These are phyloP conservation scores for Yarrowia keelungensis DNA, from an alignment of 805 yeast species.

Conservation along the genomic window DNA sequence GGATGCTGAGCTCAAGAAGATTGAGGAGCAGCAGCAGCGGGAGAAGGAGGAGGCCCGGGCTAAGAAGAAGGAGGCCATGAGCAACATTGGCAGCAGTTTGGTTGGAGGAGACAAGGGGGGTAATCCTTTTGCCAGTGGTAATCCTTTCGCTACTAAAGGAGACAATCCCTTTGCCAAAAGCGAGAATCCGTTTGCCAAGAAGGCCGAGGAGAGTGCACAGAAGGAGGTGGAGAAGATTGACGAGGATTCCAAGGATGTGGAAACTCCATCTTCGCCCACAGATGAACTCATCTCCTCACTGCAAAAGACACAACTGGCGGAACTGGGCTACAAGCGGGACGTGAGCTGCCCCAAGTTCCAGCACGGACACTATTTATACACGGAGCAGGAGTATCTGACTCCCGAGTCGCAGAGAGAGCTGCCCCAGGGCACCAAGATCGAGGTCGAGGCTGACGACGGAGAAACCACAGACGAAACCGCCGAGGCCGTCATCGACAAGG, in stretches of 20 bases:
- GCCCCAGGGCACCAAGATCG: constrained; percentile 29
- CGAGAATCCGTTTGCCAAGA: constrained; percentile 11
- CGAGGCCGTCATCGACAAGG: constrained; percentile 40
- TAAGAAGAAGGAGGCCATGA: constrained; percentile 28
- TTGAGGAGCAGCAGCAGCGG: constrained; percentile 44
- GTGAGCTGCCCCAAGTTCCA: constrained; percentile 20
- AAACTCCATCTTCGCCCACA: not conserved
- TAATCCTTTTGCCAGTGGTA: constrained; percentile 11
- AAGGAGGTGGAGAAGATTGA: not conserved
- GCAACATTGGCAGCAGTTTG: constrained; percentile 41
- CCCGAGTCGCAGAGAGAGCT: constrained; percentile 44
- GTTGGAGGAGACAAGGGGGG: constrained; percentile 44
- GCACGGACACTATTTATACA: constrained; percentile 71
- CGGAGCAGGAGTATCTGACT: constrained; percentile 69
- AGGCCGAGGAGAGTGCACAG: constrained; percentile 8
- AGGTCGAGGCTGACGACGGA: constrained; percentile 45
- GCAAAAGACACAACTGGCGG: constrained; percentile 12
- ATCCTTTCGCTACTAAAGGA: not conserved
- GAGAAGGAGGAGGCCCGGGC: constrained; percentile 27
- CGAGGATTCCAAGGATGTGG: not conserved
- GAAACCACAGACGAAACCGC: constrained; percentile 42
- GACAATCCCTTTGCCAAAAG: constrained; percentile 3
- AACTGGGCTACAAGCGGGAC: constrained; percentile 21
- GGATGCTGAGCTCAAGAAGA: constrained; percentile 53
- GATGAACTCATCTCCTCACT: constrained; percentile 19